phyloP scores from a whole-genome alignment of 305 asterid species.

The Solanum aculeatissimum region DNA sequence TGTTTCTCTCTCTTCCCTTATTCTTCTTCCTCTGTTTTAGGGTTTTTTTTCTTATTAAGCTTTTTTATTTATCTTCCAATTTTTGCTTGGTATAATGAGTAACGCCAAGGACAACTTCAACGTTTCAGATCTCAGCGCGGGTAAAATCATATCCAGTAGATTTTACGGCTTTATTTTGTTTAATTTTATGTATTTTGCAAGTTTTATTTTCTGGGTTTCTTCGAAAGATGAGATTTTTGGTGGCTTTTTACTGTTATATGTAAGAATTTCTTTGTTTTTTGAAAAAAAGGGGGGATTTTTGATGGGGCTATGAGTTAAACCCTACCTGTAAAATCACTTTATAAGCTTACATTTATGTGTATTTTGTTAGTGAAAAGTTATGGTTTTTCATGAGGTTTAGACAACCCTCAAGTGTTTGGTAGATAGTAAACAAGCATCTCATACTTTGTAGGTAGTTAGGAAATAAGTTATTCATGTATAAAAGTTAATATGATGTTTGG shows the following conservation, averaged over 20 bases:
- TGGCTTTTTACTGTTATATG: background rate
- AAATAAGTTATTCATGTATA: background rate
- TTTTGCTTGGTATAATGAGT: conserved; percentile 1
- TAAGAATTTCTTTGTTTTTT: background rate
- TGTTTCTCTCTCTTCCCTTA: background rate
- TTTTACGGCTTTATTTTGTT: background rate
- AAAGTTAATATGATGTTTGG: background rate
- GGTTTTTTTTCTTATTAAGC: background rate
- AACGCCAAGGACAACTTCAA: conserved; percentile 16
- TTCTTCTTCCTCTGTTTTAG: background rate
- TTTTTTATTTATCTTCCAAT: background rate
- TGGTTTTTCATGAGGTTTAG: background rate
- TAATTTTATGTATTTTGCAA: background rate
- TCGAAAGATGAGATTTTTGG: background rate
- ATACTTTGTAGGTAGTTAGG: background rate
- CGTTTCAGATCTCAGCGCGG: conserved; percentile 24
- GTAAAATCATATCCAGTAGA: background rate
- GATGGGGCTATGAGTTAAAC: background rate
- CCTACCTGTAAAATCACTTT: background rate
- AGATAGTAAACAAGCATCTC: background rate
- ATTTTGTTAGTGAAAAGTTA: background rate
- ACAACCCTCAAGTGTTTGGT: background rate
- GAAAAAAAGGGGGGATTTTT: background rate
- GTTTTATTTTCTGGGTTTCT: background rate
- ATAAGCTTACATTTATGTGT: background rate